Percentiles rank a stretch among this genome's conserved stretches.
Evolutionary conservation across 2,329 filamentous ascomycete genomes (phyloP).

Genomic region (Calonectria honghensis): DNA sequence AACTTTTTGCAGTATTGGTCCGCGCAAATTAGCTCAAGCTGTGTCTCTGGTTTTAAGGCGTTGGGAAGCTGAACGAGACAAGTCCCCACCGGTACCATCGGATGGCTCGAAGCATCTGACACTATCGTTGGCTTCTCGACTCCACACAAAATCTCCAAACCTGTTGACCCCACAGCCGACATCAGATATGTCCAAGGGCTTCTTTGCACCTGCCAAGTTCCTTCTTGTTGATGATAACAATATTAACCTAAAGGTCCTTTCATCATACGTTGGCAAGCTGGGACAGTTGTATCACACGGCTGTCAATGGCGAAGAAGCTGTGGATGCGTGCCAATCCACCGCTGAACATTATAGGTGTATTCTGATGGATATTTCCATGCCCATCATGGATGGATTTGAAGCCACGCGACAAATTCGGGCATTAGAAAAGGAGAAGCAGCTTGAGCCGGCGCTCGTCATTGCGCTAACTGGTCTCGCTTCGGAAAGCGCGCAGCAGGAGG

Average conservation of each 20-base stretch:
- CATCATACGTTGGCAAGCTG: conserved; percentile 60
- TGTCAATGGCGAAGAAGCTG: conserved; percentile 59
- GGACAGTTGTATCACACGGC: conserved; percentile 56
- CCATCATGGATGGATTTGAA: conserved; percentile 72
- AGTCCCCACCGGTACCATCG: not conserved
- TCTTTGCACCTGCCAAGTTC: conserved; percentile 44
- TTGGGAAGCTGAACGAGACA: conserved; percentile 50
- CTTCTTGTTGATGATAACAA: conserved; percentile 65
- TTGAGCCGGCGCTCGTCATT: conserved; percentile 68
- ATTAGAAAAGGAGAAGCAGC: conserved; percentile 65
- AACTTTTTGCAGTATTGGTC: conserved; percentile 55
- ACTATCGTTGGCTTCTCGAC: not conserved
- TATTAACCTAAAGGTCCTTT: conserved; percentile 62
- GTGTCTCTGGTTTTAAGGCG: conserved; percentile 54
- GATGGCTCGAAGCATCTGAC: not conserved
- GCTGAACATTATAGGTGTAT: conserved; percentile 56
- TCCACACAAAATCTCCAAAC: not conserved
- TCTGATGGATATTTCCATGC: conserved; percentile 74
- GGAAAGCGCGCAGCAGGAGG: conserved; percentile 70
- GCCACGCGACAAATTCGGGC: conserved; percentile 70
- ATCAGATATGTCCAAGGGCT: conserved; percentile 1
- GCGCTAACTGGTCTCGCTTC: conserved; percentile 73
- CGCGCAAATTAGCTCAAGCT: conserved; percentile 61
- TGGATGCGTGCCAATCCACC: conserved; percentile 54
- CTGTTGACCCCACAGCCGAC: conserved; percentile 1